Evolutionary conservation across 2,329 filamentous ascomycete genomes (phyloP).

Genomic region (Colletotrichum sp.): DNA sequence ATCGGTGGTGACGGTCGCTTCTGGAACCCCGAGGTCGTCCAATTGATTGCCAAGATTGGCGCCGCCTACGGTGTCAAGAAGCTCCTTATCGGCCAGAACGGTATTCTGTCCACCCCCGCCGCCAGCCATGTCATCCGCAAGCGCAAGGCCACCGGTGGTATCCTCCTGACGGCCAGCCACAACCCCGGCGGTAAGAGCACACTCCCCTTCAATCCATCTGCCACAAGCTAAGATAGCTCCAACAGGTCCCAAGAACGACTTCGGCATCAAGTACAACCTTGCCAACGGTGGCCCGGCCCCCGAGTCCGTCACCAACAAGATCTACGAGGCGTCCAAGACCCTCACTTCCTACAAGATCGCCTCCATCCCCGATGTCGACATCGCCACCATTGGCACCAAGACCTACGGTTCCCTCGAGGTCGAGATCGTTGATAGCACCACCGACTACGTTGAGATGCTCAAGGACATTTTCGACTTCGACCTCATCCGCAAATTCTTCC

Average conservation of each 20-base stretch:
- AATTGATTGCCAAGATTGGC: constrained; percentile 96
- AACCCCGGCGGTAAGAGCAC: constrained; percentile 85
- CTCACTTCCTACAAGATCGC: constrained; percentile 92
- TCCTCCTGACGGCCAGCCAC: constrained; percentile 95
- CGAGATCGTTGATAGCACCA: constrained; percentile 91
- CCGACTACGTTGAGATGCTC: constrained; percentile 92
- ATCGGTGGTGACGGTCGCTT: constrained; percentile 97
- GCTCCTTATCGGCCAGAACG: constrained; percentile 93
- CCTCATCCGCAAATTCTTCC: constrained; percentile 93
- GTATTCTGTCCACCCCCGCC: constrained; percentile 95
- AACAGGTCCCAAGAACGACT: constrained; percentile 88
- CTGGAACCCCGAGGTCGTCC: constrained; percentile 96
- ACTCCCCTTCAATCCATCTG: not conserved
- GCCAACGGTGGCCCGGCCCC: constrained; percentile 95
- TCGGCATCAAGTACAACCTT: constrained; percentile 99
- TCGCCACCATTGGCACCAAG: constrained; percentile 80
- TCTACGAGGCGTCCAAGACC: constrained; percentile 89
- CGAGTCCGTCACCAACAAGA: constrained; percentile 97
- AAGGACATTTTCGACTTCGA: constrained; percentile 99
- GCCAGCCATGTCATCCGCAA: constrained; percentile 96
- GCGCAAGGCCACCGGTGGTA: constrained; percentile 93
- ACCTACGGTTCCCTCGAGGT: constrained; percentile 89
- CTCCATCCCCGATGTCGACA: constrained; percentile 85
- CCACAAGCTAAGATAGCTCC: constrained; percentile 2
- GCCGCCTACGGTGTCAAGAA: constrained; percentile 99